A percentile compares a stretch with the other conserved stretches of the same genome.
Conservation (phyloP, 129 eudicot genomes). For the Artemisia argyi region DNA sequence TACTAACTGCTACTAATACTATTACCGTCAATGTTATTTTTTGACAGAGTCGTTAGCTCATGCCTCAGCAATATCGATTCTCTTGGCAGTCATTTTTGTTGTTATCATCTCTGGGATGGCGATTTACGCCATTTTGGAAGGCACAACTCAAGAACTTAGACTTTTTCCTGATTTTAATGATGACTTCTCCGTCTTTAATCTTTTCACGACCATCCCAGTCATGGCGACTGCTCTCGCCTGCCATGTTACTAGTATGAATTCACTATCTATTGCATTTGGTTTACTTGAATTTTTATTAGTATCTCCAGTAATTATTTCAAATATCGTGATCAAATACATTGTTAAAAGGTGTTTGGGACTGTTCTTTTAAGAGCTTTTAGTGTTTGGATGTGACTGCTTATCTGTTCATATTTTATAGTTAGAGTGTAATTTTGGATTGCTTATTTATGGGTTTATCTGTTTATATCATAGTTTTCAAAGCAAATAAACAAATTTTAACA, state of each 20-base stretch:
- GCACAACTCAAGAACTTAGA: slow-evolving; percentile 52
- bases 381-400: too few relatives aligned
- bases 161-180: slow-evolving; percentile 61
- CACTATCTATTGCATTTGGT: neutral
- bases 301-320: too few relatives aligned
- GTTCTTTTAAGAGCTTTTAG: too few relatives aligned
- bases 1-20: neutral
- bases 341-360: too few relatives aligned
- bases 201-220: slow-evolving; percentile 75
- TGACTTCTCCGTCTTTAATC: slow-evolving; percentile 47
- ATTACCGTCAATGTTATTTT: slow-evolving; percentile 15
- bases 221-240: slow-evolving; percentile 77
- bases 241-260: slow-evolving; percentile 60
- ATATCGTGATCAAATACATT: too few relatives aligned
- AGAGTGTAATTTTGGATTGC: too few relatives aligned
- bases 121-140: slow-evolving; percentile 54
- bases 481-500: too few relatives aligned
- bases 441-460: too few relatives aligned
- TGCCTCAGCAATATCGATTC: slow-evolving; percentile 81
- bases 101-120: slow-evolving; percentile 70
- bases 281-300: too few relatives aligned
- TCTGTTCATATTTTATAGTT: too few relatives aligned
- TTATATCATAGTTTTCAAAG: too few relatives aligned
- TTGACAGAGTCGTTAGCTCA: slow-evolving; percentile 77
- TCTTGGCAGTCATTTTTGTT: slow-evolving; percentile 78